These are phyloP conservation scores for Massarina eburnea DNA, from an alignment of 2,329 filamentous ascomycete genomes.

Conservation along the genomic window DNA sequence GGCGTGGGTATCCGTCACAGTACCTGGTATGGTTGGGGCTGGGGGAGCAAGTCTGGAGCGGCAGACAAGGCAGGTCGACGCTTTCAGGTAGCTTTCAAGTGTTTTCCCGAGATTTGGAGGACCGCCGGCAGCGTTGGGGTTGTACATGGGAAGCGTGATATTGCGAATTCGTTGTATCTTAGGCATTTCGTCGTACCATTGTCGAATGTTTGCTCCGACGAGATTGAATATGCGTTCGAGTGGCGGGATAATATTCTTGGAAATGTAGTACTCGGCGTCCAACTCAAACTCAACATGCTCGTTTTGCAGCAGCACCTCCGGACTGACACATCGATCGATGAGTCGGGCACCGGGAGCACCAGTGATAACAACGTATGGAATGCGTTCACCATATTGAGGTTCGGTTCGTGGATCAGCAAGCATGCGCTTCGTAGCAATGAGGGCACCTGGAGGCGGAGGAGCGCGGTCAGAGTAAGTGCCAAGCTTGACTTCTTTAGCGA, in stretches of 20 bases:
- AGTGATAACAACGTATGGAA: slow-evolving; percentile 90
- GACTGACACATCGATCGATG: slow-evolving; percentile 86
- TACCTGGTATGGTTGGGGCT: slow-evolving; percentile 11
- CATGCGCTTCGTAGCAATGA: slow-evolving; percentile 86
- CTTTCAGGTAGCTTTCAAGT: slow-evolving; percentile 91
- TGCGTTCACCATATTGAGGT: slow-evolving; percentile 91
- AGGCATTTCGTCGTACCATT: slow-evolving; percentile 97
- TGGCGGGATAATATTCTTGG: slow-evolving; percentile 91
- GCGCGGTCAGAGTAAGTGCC: slow-evolving; percentile 85
- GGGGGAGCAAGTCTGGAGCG: slow-evolving; percentile 56
- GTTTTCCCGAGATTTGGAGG: slow-evolving; percentile 61
- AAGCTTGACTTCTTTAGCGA: slow-evolving; percentile 86
- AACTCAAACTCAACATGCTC: slow-evolving; percentile 78
- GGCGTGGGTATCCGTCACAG: slow-evolving; percentile 18
- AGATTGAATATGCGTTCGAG: slow-evolving; percentile 96
- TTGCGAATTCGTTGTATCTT: slow-evolving; percentile 77
- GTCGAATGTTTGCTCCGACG: slow-evolving; percentile 84
- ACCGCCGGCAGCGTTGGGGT: slow-evolving; percentile 24
- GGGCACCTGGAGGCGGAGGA: slow-evolving; percentile 78
- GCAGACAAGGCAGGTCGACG: slow-evolving; percentile 78
- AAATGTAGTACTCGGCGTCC: slow-evolving; percentile 96
- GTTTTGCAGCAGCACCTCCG: slow-evolving; percentile 76
- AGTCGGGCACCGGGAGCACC: slow-evolving; percentile 84
- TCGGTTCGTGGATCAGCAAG: slow-evolving; percentile 81
- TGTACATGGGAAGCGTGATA: slow-evolving; percentile 45